Base-by-base conservation (phyloP, 106 monocot genomes). In the Dioscorea dumetorum region DNA sequence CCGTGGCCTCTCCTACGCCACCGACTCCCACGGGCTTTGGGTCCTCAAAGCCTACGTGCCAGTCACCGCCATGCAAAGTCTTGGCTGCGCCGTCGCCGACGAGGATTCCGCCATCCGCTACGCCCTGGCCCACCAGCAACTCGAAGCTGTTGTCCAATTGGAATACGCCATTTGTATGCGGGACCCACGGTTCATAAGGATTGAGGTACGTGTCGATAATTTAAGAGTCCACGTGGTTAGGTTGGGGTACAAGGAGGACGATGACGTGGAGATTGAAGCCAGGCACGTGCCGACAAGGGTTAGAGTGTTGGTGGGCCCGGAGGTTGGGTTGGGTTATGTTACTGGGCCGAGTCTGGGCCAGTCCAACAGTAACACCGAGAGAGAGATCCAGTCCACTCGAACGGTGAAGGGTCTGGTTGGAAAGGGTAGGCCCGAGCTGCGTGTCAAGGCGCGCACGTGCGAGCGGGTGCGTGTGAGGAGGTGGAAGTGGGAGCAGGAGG, bases 401-500 rank as follows among this genome's bases (percentile, higher is more conserved):
- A 80, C 62, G 1, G 52, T 86, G 13, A 79, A 82, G 23, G 86
- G 90, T 0, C 66, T 66, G 24, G 67, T 82, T 48, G 76, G 72
- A 4, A 50, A 35, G 7, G 54, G 54, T 19, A 13, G 54, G 15
- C 33, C 75, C 8, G 24, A 50, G 18, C 12, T 87, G 33, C 74
- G 74, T 61, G 81, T 78, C 32, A 59, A 32, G 67, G 57, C 77
- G 23, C 63, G 82, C 54, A 59, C 67, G 57, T 66, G 71, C 23
- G 49, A 68, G 49, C 34, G 80, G 32, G 58, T 57, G 33, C 50
- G 58, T 57, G 58, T 24, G 22, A 22, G 69, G 70, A 76, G 80
- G 56, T 94, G 94, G 94, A 18, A 80, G 68, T 94, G 94, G 94
- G 94, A 94, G 64, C 90, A 94, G 67, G 90, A 87, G 67, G 81